Evolutionary conservation across 257 asterid genomes (phyloP).

Genomic region (Orobanche coerulescens): DNA sequence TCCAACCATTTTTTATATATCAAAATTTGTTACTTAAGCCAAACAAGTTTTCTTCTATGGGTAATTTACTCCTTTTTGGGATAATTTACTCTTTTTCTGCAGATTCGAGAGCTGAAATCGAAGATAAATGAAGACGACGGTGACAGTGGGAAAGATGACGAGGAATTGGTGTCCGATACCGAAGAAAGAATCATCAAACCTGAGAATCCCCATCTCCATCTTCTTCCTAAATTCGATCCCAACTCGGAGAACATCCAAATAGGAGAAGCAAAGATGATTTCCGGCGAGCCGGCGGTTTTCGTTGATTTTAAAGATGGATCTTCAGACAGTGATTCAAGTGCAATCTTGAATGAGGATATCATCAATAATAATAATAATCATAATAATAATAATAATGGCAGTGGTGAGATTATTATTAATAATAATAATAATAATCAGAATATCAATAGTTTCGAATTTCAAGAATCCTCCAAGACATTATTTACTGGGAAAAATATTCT

Average conservation of each 20-base stretch:
- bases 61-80: background rate
- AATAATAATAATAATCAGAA: background rate
- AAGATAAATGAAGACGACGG: constrained; percentile 36
- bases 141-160: constrained; percentile 39
- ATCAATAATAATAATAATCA: constrained; percentile 29
- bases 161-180: constrained; percentile 35
- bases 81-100: background rate
- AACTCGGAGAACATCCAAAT: background rate
- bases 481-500: background rate
- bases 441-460: constrained; percentile 17
- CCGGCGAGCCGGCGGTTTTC: constrained; percentile 21
- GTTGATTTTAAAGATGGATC: constrained; percentile 64
- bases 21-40: too few species aligned
- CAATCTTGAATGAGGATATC: constrained; percentile 62
- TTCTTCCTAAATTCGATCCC: too few species aligned
- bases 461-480: background rate
- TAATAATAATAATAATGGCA: background rate
- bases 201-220: background rate
- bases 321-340: constrained; percentile 78
- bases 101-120: constrained; percentile 63
- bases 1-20: too few species aligned
- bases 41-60: too few species aligned
- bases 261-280: background rate
- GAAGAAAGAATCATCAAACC: constrained; percentile 18
- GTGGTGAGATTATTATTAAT: too few species aligned